Evolutionary conservation across 139 green algal genomes (phyloP).

Genomic region (Chlorokybus atmophyticus): DNA sequence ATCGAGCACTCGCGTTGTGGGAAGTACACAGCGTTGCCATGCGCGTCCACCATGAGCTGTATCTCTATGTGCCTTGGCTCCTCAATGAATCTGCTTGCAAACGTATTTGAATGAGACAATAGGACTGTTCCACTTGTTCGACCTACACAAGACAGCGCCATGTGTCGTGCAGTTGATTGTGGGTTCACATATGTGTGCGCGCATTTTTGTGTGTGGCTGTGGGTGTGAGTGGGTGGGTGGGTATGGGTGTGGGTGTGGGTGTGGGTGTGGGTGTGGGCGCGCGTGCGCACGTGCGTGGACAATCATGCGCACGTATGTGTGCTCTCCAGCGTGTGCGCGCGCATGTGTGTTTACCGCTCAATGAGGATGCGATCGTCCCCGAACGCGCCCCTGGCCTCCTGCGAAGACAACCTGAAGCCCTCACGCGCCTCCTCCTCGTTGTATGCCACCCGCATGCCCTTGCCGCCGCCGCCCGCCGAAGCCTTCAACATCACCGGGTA

Average conservation of each 20-base stretch:
- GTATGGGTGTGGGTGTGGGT: no score
- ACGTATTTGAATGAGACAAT: constrained; percentile 68
- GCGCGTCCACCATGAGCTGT: constrained; percentile 72
- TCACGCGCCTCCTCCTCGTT: constrained; percentile 38
- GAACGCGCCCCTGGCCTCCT: constrained; percentile 70
- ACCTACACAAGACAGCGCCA: no score
- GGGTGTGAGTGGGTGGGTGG: no score
- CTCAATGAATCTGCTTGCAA: constrained; percentile 24
- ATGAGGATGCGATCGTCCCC: constrained; percentile 91
- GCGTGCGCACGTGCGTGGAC: no score
- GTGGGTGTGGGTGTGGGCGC: no score
- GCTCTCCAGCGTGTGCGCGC: no score
- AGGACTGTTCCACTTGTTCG: no score
- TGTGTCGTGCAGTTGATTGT: no score
- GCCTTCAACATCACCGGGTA: constrained; percentile 46
- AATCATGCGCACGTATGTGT: no score
- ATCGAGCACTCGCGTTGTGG: constrained; percentile 94
- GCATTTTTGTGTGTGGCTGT: no score
- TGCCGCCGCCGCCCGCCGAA: constrained; percentile 39
- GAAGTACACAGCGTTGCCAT: constrained; percentile 90
- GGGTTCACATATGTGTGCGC: no score
- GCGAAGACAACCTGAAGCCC: constrained; percentile 14
- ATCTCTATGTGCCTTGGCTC: constrained; percentile 65
- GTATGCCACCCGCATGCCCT: constrained; percentile 44
- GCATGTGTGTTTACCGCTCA: constrained; percentile 50